These are phyloP conservation scores for Neurospora sp. DNA, from an alignment of 495 filamentous ascomycete genomes.

Conservation along the genomic window DNA sequence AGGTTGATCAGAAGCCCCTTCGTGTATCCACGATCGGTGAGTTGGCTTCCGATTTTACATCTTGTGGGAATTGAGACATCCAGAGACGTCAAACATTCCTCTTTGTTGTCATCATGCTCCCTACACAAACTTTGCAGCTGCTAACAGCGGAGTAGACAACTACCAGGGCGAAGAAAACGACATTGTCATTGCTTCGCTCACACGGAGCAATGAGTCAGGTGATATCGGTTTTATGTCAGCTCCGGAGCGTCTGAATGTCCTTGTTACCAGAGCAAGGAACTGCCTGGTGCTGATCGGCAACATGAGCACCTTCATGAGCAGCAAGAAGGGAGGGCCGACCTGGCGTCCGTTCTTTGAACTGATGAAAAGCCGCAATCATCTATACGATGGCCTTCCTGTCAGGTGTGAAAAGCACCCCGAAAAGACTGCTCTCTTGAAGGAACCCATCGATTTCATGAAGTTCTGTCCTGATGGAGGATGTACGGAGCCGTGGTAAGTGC, in stretches of 20 bases:
- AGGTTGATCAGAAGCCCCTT: constrained; percentile 41
- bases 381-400: constrained; percentile 64
- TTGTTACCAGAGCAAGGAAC: constrained; percentile 60
- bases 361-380: constrained; percentile 41
- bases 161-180: constrained; percentile 77
- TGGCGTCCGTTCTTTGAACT: constrained; percentile 53
- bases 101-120: background rate
- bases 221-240: constrained; percentile 70
- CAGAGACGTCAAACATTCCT: background rate
- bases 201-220: constrained; percentile 50
- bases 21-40: constrained; percentile 58
- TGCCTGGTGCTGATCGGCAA: constrained; percentile 65
- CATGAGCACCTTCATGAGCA: constrained; percentile 52
- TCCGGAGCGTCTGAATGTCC: constrained; percentile 60
- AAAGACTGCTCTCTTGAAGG: constrained; percentile 32
- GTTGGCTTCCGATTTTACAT: background rate
- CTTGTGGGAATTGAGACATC: background rate
- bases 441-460: constrained; percentile 41
- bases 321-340: constrained; percentile 46
- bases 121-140: background rate
- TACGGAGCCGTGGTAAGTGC: constrained; percentile 49
- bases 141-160: constrained; percentile 43
- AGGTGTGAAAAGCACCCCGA: constrained; percentile 58
- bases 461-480: constrained; percentile 70
- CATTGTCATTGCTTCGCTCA: constrained; percentile 59